A percentile compares a stretch with the other conserved stretches of the same genome.
Conservation (phyloP, 1,139 yeast genomes). For the Lodderomyces margitis region DNA sequence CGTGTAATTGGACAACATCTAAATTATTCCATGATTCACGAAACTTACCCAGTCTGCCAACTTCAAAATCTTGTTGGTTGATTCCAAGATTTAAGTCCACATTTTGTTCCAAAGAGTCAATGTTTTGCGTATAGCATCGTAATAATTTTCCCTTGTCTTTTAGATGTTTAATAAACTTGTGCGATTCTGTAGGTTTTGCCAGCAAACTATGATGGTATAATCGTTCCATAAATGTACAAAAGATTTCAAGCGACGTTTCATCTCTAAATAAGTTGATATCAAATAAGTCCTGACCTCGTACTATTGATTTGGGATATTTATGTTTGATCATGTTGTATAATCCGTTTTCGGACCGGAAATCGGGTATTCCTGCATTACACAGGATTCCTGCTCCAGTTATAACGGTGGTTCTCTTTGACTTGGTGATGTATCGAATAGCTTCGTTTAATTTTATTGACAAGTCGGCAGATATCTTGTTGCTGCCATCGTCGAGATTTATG, state of each 20-base stretch:
- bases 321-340: conserved; percentile 71
- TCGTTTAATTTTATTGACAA: conserved; percentile 33
- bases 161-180: conserved; percentile 65
- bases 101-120: conserved; percentile 46
- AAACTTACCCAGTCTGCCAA: conserved; percentile 23
- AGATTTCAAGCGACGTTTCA: conserved; percentile 58
- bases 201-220: conserved; percentile 58
- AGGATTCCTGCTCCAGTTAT: conserved; percentile 96
- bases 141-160: conserved; percentile 66
- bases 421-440: conserved; percentile 41
- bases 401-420: conserved; percentile 52
- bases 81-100: conserved; percentile 47
- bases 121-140: conserved; percentile 83
- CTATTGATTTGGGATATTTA: conserved; percentile 58
- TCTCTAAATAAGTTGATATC: conserved; percentile 80
- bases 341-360: conserved; percentile 83
- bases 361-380: conserved; percentile 96
- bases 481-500: conserved; percentile 24
- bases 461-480: conserved; percentile 12
- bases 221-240: conserved; percentile 79
- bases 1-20: conserved; percentile 88
- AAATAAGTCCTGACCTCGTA: conserved; percentile 85
- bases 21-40: conserved; percentile 54
- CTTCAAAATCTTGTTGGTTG: conserved; percentile 29
- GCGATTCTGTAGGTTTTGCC: conserved; percentile 84